phyloP scores from a whole-genome alignment of 768 basidiomycete genomes.

The Rhodotorula babjevae region DNA sequence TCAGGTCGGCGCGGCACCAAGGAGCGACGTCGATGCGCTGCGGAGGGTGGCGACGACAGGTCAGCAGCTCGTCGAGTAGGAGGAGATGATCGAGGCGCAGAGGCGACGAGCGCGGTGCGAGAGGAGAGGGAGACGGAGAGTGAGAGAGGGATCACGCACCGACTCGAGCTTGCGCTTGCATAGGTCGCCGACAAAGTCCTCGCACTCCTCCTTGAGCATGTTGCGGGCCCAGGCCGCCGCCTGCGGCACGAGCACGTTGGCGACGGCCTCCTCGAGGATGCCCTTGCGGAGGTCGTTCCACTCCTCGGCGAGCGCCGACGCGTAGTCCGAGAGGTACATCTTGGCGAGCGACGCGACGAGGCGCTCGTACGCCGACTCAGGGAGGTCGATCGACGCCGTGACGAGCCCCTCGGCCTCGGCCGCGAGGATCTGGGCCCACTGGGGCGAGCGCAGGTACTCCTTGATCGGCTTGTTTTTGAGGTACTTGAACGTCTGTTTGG shows the following conservation, averaged over 20 bases:
- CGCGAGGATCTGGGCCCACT: constrained; percentile 82
- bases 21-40: constrained; percentile 34
- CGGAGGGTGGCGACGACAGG: no score
- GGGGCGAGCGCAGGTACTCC: constrained; percentile 52
- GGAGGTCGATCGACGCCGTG: constrained; percentile 65
- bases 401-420: constrained; percentile 88
- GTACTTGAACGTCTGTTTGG: constrained; percentile 84
- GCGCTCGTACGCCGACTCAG: constrained; percentile 58
- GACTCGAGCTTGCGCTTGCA: constrained; percentile 66
- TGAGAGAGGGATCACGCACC: constrained; percentile 51
- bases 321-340: constrained; percentile 77
- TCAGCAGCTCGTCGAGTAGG: no score
- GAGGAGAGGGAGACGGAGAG: neutral
- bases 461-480: constrained; percentile 68
- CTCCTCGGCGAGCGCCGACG: constrained; percentile 73
- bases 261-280: constrained; percentile 71
- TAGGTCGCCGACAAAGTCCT: constrained; percentile 68
- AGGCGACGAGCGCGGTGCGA: no score
- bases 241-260: constrained; percentile 74
- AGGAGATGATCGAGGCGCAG: no score
- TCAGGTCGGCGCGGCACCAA: constrained; percentile 49
- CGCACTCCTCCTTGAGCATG: constrained; percentile 80
- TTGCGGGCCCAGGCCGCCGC: constrained; percentile 85
- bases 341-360: constrained; percentile 72
- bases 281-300: constrained; percentile 85